A percentile compares a stretch with the other conserved stretches of the same genome.
These are phyloP conservation scores for Globisporangium barbulae DNA, from an alignment of 352 stramenopile species.

Conservation along the genomic window DNA sequence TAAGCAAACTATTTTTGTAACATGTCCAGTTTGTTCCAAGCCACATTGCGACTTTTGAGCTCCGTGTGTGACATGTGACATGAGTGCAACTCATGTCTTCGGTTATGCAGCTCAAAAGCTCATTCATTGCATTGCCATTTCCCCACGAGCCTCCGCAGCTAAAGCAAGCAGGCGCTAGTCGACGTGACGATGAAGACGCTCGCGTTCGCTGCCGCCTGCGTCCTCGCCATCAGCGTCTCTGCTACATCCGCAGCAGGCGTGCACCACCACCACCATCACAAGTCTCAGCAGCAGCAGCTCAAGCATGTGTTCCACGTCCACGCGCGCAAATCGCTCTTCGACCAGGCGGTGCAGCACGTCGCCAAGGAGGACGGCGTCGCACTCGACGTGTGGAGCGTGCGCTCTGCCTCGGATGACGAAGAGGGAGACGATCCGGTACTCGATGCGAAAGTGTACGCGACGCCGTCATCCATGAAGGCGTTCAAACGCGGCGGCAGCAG, in stretches of 20 bases:
- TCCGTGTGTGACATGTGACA: neutral
- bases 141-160: neutral
- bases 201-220: neutral
- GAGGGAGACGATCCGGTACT: conserved; percentile 2
- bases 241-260: neutral
- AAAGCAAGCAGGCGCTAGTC: neutral
- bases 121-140: neutral
- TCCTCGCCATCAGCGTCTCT: neutral
- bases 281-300: conserved; percentile 4
- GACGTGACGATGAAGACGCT: neutral
- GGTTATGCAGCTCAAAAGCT: neutral
- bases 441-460: conserved; percentile 14
- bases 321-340: conserved; percentile 15
- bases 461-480: conserved; percentile 6
- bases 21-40: no score
- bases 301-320: conserved; percentile 16
- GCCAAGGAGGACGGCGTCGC: neutral
- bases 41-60: neutral
- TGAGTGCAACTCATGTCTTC: neutral
- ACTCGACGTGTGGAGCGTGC: conserved; percentile 16
- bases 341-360: neutral
- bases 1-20: no score
- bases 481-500: neutral
- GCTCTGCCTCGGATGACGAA: neutral
- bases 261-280: conserved; percentile 1